These are phyloP conservation scores for Paecilomyces sp. DNA, from an alignment of 2,329 filamentous ascomycete species.

Conservation along the genomic window DNA sequence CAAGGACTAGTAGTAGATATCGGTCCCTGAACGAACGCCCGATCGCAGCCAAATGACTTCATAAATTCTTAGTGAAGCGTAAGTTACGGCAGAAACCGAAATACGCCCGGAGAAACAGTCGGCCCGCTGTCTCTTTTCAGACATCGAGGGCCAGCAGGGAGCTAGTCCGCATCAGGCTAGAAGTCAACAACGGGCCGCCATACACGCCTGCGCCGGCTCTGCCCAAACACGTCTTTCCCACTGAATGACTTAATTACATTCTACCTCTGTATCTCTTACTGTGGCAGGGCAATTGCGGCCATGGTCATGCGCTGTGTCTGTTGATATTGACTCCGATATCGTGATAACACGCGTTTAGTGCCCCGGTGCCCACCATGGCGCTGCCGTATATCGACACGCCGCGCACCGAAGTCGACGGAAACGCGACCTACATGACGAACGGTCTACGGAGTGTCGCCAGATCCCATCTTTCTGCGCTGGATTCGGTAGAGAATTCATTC, in stretches of 20 bases:
- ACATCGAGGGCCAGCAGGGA: background rate
- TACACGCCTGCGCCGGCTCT: constrained; percentile 13
- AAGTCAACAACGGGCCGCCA: constrained; percentile 31
- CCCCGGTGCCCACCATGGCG: constrained; percentile 47
- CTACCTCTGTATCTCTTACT: constrained; percentile 1
- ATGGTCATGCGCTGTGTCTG: constrained; percentile 16
- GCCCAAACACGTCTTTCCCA: constrained; percentile 26
- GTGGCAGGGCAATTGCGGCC: constrained; percentile 5
- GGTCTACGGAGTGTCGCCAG: constrained; percentile 49
- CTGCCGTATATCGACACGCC: constrained; percentile 74
- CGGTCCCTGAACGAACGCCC: constrained; percentile 6
- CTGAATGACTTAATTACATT: background rate
- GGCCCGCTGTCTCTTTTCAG: constrained; percentile 12
- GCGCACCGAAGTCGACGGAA: constrained; percentile 68
- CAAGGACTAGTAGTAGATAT: background rate
- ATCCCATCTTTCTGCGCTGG: constrained; percentile 48
- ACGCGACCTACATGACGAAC: constrained; percentile 71
- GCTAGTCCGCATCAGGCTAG: constrained; percentile 29
- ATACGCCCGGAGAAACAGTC: constrained; percentile 13
- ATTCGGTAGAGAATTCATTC: constrained; percentile 84
- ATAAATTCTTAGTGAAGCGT: constrained; percentile 10
- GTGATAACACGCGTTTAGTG: constrained; percentile 3
- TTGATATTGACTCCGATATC: background rate
- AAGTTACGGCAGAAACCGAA: constrained; percentile 6
- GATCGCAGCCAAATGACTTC: constrained; percentile 21